Evolutionary conservation across 352 stramenopile species (phyloP), one percentile per base, ranked within the genome.

Genomic region (Globisporangium okanoganense): DNA sequence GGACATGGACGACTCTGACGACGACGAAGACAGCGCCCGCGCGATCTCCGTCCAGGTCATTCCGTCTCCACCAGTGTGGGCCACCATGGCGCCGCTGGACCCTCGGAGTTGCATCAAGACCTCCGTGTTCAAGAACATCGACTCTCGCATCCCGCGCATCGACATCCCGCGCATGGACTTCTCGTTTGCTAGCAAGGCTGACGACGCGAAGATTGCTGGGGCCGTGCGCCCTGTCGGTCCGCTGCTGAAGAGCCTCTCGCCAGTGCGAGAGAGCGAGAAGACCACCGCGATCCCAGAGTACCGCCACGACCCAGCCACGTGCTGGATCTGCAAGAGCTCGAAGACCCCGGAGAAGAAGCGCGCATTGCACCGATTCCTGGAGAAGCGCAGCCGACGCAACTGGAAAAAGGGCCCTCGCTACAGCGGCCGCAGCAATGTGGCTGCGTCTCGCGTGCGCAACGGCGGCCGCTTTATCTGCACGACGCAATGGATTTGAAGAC

Each of bases 291-390:
- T 73, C 33, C 51, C 69, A 2, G 69, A 72, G 59, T 92, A 91
- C 71, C 62, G 74, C 25, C 85, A 94, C 67, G 75, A 93, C 69
- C 64, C 83, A 14, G 69, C 74, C 59, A 86, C 78, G 58, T 94
- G 85, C 80, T 94, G 85, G 85, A 90, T 94, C 61, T 94, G 85
- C 80, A 92, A 93, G 77, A 92, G 81, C 49, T 76, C 72, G 47
- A 94, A 93, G 73, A 88, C 83, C 47, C 58, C 78, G 36, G 82
- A 91, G 63, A 85, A 84, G 65, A 93, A 94, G 79, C 82, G 76
- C 41, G 85, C 81, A 49, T 67, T 94, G 58, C 85, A 94, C 63
- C 85, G 85, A 18, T 94, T 87, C 66, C 72, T 85, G 13, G 83
- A 92, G 63, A 94, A 94, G 78, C 74, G 83, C 61, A 78, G 78